Conservation (phyloP, 2,329 filamentous ascomycete genomes). For the Ophiognomonia clavigignenti-juglandacearum region DNA sequence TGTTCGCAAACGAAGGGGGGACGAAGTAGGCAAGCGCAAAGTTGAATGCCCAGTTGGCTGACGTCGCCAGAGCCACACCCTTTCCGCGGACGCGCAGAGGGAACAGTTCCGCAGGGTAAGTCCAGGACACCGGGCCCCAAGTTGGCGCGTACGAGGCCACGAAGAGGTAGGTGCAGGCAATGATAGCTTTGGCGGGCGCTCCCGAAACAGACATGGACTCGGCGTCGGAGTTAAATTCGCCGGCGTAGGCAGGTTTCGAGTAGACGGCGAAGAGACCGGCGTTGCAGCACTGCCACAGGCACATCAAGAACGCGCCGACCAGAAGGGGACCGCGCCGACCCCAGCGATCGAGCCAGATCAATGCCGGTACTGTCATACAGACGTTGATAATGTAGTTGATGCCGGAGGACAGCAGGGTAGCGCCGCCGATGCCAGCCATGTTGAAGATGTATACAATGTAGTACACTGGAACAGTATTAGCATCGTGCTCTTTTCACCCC, state of each 20-base stretch:
- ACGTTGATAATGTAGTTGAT: constrained; percentile 81
- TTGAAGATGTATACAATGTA: constrained; percentile 67
- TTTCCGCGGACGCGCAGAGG: constrained; percentile 35
- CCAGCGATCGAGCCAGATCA: constrained; percentile 71
- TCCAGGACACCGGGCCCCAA: constrained; percentile 40
- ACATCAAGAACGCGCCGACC: constrained; percentile 62
- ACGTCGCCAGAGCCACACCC: constrained; percentile 29
- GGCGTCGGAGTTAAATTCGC: constrained; percentile 32
- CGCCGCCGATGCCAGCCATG: constrained; percentile 63
- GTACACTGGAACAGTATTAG: constrained; percentile 42
- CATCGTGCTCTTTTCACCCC: background rate
- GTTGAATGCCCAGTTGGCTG: constrained; percentile 36
- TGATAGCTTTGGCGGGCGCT: constrained; percentile 48
- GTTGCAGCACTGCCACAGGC: constrained; percentile 41
- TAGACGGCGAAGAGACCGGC: constrained; percentile 41
- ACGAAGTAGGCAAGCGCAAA: constrained; percentile 35
- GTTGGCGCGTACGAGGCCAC: constrained; percentile 47
- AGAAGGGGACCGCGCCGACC: constrained; percentile 66
- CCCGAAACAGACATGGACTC: constrained; percentile 46
- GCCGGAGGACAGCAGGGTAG: constrained; percentile 58
- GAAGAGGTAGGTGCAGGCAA: constrained; percentile 63
- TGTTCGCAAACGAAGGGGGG: constrained; percentile 31
- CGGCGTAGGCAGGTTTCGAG: constrained; percentile 27
- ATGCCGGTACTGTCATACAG: constrained; percentile 68
- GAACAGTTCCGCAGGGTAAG: constrained; percentile 43